Percentiles rank a stretch among this genome's conserved stretches.
These are phyloP conservation scores for Carex parvula DNA, from an alignment of 176 grass and related monocot species.

Conservation along the genomic window DNA sequence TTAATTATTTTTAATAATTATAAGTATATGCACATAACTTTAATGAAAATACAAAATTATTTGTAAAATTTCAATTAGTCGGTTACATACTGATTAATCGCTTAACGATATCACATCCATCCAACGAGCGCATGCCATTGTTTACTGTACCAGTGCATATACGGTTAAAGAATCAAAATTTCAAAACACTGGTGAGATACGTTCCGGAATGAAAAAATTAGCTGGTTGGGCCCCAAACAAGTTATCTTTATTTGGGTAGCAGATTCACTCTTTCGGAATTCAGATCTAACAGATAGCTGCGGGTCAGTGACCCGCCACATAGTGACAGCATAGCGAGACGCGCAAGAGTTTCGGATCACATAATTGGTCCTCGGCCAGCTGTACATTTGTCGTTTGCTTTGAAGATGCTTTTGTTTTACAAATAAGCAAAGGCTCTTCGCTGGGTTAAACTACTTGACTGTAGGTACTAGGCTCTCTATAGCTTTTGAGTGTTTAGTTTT, in stretches of 20 bases:
- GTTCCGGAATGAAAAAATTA: neutral
- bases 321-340: neutral
- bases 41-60: too few relatives aligned
- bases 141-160: too few relatives aligned
- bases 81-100: too few relatives aligned
- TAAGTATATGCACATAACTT: too few relatives aligned
- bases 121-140: too few relatives aligned
- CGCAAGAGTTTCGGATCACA: neutral
- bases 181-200: neutral
- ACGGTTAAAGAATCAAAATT: too few relatives aligned
- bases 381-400: neutral
- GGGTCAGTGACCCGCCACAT: neutral
- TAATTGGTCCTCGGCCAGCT: neutral
- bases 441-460: neutral
- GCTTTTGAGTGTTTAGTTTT: neutral
- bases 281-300: too few relatives aligned
- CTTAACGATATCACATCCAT: too few relatives aligned
- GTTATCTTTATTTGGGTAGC: neutral
- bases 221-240: neutral
- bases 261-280: too few relatives aligned
- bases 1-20: too few relatives aligned
- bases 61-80: too few relatives aligned
- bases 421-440: neutral
- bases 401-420: conserved; percentile 12
- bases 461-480: neutral